These are phyloP conservation scores for Datura wrightii DNA, from an alignment of 257 asterid genomes.

Conservation along the genomic window DNA sequence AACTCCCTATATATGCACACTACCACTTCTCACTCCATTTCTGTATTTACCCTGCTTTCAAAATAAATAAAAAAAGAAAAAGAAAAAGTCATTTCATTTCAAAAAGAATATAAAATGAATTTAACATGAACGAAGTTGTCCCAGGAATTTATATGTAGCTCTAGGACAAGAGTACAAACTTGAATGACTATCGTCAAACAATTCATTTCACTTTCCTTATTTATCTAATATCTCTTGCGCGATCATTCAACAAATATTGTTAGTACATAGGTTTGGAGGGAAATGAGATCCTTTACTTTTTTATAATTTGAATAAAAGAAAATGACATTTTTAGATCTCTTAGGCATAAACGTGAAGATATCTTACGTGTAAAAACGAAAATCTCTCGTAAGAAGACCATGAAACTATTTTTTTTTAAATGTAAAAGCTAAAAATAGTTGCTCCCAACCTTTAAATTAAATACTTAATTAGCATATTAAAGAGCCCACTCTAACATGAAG, in stretches of 20 bases:
- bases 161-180: not conserved
- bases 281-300: too few species aligned
- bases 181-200: not conserved
- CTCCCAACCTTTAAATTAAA: too few species aligned
- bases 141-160: not conserved
- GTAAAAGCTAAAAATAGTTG: too few species aligned
- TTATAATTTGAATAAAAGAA: too few species aligned
- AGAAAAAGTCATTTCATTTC: not conserved
- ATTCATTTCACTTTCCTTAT: not conserved
- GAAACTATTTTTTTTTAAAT: too few species aligned
- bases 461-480: too few species aligned
- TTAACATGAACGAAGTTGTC: not conserved
- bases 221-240: not conserved
- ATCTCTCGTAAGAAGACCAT: too few species aligned
- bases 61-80: too few species aligned
- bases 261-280: not conserved
- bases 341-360: too few species aligned
- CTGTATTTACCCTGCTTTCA: not conserved
- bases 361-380: too few species aligned
- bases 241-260: not conserved
- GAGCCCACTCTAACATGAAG: too few species aligned
- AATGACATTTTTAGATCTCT: too few species aligned
- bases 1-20: not conserved
- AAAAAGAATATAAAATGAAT: not conserved
- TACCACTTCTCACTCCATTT: constrained; percentile 35